Evolutionary conservation across 441 rosid species (phyloP), one percentile per base, ranked within the genome.

Genomic region (Aquilaria agallochum): DNA sequence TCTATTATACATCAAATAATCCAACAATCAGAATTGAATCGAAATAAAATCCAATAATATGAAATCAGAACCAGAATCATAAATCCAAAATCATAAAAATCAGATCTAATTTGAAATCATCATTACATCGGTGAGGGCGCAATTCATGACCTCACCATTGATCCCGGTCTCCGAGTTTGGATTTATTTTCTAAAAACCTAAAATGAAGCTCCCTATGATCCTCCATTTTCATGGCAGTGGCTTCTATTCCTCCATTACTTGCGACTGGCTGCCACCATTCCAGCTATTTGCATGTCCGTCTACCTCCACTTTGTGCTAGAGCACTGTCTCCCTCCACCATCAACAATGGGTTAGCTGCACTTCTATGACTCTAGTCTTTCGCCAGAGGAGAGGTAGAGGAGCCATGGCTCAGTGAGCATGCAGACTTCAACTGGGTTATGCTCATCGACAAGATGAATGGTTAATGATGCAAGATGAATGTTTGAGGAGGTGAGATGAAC

Each of bases 151-250:
- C 75, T 84, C 4, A 70, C 74, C 20, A 52, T 76, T 11, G 73
- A 76, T 44, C 2, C 15, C 3, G 78, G 73, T 30, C 74, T 53
- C 32, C 62, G 70, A 0, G 86, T 77, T 59, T 68, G 89, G 47
- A 55, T 86, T 52, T 86, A 82, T 44, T 44, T 68, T 2, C 92
- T 86, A 5, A 70, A 83, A 55, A 9, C 0, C 0, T 27, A 40
- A 45, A 15, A 57, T 15, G 2, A 78, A 80, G 68, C 70, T 82
- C 12, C 86, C 92, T 0, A 50, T 86, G 53, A 0, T 86, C 34
- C 70, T 83, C 57, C 89, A 83, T 48, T 80, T 86, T 64, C 89
- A 83, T 48, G 92, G 89, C 0, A 89, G 92, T 12, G 92, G 89
- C 1, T 86, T 86, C 47, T 83, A 89, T 72, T 72, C 84, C 46